phyloP scores from a whole-genome alignment of 148 eudicot species.

The Chenopodium album region DNA sequence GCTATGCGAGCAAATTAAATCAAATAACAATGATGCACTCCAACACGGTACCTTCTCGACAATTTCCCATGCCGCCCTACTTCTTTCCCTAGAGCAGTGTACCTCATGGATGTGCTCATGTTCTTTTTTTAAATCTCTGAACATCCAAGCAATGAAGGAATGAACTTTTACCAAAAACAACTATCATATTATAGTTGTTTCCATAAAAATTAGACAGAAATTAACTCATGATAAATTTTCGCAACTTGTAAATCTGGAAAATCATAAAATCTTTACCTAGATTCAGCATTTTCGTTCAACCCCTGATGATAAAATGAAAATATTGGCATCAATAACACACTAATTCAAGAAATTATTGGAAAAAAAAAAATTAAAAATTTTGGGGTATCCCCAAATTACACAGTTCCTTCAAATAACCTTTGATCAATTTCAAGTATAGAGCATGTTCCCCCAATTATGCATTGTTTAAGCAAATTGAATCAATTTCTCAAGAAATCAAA shows the following conservation, averaged over 20 bases:
- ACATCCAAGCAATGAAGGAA: constrained; percentile 16
- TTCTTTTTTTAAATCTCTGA: constrained; percentile 40
- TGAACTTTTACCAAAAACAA: background rate
- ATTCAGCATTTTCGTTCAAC: constrained; percentile 19
- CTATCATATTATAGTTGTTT: background rate
- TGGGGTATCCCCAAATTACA: background rate
- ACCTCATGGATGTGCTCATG: constrained; percentile 42
- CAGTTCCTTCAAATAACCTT: background rate
- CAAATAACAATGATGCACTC: background rate
- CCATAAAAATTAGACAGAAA: background rate
- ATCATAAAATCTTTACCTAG: constrained; percentile 18
- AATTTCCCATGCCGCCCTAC: constrained; percentile 70
- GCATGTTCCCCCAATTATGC: background rate
- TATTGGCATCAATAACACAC: constrained; percentile 9
- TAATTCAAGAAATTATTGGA: background rate
- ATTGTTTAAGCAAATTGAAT: background rate
- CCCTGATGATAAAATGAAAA: constrained; percentile 18
- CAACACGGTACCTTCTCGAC: constrained; percentile 58
- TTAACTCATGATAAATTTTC: background rate
- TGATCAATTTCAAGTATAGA: background rate
- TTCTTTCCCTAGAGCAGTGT: constrained; percentile 88
- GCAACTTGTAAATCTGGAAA: background rate
- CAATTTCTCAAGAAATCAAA: background rate
- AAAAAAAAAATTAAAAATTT: background rate
- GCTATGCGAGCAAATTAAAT: constrained; percentile 7